phyloP scores from a whole-genome alignment of 169 alveolate genomes.

The Theileria sp. region DNA sequence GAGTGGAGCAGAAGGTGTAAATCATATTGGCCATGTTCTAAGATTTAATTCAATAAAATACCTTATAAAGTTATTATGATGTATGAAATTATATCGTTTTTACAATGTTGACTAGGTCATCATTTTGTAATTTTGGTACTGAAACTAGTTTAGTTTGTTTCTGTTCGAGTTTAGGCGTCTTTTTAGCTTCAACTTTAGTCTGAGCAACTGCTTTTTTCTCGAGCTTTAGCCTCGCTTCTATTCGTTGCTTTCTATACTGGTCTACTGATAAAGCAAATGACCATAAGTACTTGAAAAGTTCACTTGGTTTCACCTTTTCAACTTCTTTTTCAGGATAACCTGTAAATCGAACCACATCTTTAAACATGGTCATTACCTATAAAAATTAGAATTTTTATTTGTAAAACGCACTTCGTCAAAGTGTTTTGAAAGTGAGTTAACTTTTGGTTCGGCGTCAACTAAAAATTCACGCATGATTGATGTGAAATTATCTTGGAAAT shows the following conservation, averaged over 20 bases:
- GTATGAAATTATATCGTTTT: conserved; percentile 26
- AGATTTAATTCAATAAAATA: background rate
- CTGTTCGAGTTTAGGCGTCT: conserved; percentile 24
- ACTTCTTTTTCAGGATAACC: conserved; percentile 86
- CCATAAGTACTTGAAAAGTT: conserved; percentile 81
- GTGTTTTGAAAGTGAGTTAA: conserved; percentile 57
- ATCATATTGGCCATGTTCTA: conserved; percentile 65
- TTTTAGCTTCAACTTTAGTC: conserved; percentile 55
- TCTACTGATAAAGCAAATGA: conserved; percentile 81
- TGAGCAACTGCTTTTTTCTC: conserved; percentile 71
- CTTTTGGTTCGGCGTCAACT: conserved; percentile 76
- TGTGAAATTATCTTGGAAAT: conserved; percentile 68
- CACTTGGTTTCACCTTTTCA: conserved; percentile 79
- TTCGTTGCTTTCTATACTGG: conserved; percentile 73
- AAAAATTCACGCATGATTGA: conserved; percentile 60
- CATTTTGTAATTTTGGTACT: conserved; percentile 49
- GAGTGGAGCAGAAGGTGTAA: conserved; percentile 58
- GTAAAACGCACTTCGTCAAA: conserved; percentile 45
- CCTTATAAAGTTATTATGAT: background rate
- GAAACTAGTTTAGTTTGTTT: conserved; percentile 32
- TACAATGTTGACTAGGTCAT: conserved; percentile 50
- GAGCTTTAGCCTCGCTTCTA: conserved; percentile 74
- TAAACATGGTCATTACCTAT: conserved; percentile 73
- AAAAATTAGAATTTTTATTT: conserved; percentile 18
- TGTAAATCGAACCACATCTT: conserved; percentile 75